These are phyloP conservation scores for Neospermospora avenae DNA, from an alignment of 2,329 filamentous ascomycete species.

Conservation along the genomic window DNA sequence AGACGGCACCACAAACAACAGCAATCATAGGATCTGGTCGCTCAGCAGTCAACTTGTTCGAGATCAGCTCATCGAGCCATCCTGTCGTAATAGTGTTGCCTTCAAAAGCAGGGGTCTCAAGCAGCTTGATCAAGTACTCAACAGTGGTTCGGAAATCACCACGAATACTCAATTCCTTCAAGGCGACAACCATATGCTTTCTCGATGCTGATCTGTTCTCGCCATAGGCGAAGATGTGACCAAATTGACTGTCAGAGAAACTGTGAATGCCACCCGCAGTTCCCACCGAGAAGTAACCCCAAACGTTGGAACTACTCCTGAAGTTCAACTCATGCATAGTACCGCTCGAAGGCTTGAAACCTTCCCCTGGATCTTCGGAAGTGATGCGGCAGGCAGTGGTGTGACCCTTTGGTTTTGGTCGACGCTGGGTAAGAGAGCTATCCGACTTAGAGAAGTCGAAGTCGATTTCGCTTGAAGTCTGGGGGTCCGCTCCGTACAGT, in stretches of 20 bases:
- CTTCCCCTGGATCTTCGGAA: conserved; percentile 96
- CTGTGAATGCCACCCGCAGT: conserved; percentile 96
- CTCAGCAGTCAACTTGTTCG: conserved; percentile 95
- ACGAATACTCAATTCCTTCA: conserved; percentile 99
- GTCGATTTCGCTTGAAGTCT: conserved; percentile 82
- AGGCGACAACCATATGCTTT: conserved; percentile 98
- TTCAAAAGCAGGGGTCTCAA: conserved; percentile 97
- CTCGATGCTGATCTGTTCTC: conserved; percentile 94
- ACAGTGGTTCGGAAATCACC: conserved; percentile 99
- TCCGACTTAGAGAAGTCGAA: conserved; percentile 91
- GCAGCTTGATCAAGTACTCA: conserved; percentile 97
- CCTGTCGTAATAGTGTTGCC: conserved; percentile 99
- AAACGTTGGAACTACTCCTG: conserved; percentile 96
- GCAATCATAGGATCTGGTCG: conserved; percentile 89
- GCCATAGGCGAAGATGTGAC: conserved; percentile 98
- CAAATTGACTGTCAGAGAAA: conserved; percentile 98
- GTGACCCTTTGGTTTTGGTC: conserved; percentile 92
- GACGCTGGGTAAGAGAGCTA: conserved; percentile 79
- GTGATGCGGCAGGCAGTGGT: conserved; percentile 99
- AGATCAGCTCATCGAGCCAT: conserved; percentile 98
- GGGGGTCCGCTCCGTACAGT: conserved; percentile 92
- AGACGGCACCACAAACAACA: conserved; percentile 92
- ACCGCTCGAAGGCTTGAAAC: conserved; percentile 98
- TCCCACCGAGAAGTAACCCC: conserved; percentile 99
- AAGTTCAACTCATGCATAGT: conserved; percentile 99